A percentile compares a stretch with the other conserved stretches of the same genome.
Evolutionary conservation across 805 yeast genomes (phyloP).

Genomic region (Pichia deserticola): DNA sequence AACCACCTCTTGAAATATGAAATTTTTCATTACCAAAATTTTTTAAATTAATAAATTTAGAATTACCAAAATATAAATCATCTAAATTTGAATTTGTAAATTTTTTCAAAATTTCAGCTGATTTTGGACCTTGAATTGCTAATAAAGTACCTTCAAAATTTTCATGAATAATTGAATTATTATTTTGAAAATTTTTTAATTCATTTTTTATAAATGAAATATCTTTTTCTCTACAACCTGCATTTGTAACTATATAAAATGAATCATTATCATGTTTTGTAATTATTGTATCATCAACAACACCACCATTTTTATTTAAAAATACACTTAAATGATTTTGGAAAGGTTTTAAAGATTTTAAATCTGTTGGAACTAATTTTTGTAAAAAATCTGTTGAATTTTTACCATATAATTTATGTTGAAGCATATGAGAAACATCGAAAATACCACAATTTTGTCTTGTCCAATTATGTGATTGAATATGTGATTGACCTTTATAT

Average conservation of each 20-base stretch:
- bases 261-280: slow-evolving; percentile 69
- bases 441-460: slow-evolving; percentile 81
- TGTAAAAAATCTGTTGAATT: slow-evolving; percentile 64
- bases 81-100: slow-evolving; percentile 53
- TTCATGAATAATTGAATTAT: slow-evolving; percentile 25
- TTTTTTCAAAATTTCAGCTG: slow-evolving; percentile 59
- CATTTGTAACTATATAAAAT: slow-evolving; percentile 90
- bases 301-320: slow-evolving; percentile 66
- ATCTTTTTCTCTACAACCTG: slow-evolving; percentile 87
- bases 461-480: slow-evolving; percentile 94
- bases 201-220: slow-evolving; percentile 52
- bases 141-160: slow-evolving; percentile 67
- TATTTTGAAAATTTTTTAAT: slow-evolving; percentile 29
- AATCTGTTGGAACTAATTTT: slow-evolving; percentile 82
- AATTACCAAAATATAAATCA: slow-evolving; percentile 67
- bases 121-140: slow-evolving; percentile 91
- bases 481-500: slow-evolving; percentile 77
- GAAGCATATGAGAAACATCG: slow-evolving; percentile 97
- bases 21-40: slow-evolving; percentile 37
- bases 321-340: slow-evolving; percentile 72
- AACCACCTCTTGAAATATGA: slow-evolving; percentile 92
- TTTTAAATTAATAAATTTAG: slow-evolving; percentile 39
- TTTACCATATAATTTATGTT: slow-evolving; percentile 69
- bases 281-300: slow-evolving; percentile 88
- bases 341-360: slow-evolving; percentile 46